phyloP scores from a whole-genome alignment of 371 early-diverging fungal genomes.

The Mortierella sp. region DNA sequence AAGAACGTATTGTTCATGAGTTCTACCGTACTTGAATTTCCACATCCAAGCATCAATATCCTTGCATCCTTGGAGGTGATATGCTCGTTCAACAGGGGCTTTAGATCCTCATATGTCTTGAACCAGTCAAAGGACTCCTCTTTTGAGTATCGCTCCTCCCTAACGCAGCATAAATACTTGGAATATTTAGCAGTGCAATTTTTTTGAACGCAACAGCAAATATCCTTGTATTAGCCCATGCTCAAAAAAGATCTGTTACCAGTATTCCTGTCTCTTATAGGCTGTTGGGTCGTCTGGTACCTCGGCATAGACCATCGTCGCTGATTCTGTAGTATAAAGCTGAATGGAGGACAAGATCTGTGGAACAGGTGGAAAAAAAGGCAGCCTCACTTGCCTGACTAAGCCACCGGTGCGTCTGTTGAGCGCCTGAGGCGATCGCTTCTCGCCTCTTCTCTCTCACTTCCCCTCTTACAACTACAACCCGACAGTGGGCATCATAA shows the following conservation, averaged over 20 bases:
- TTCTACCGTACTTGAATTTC: constrained; percentile 72
- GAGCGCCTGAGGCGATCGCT: too few species aligned
- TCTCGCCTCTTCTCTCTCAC: not conserved
- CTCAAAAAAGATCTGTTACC: too few species aligned
- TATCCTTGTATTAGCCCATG: too few species aligned
- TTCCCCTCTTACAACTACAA: not conserved
- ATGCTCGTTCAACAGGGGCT: constrained; percentile 66
- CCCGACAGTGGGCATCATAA: not conserved
- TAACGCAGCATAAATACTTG: not conserved
- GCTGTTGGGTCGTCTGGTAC: constrained; percentile 74
- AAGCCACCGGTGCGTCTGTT: too few species aligned
- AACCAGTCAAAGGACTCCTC: constrained; percentile 88
- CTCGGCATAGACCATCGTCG: constrained; percentile 57
- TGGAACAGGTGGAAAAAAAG: too few species aligned
- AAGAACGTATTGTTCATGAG: not conserved
- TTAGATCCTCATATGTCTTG: constrained; percentile 82
- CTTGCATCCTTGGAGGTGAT: constrained; percentile 68
- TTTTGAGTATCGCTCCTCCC: constrained; percentile 59
- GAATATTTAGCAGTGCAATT: not conserved
- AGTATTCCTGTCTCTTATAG: constrained; percentile 72
- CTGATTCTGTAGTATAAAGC: constrained; percentile 52
- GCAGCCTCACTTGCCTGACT: too few species aligned
- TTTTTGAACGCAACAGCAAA: too few species aligned
- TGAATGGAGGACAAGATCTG: too few species aligned
- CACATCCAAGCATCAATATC: constrained; percentile 84